A percentile compares a stretch with the other conserved stretches of the same genome.
These are phyloP conservation scores for Vanderwaltozyma tropicalis DNA, from an alignment of 805 yeast genomes.

Conservation along the genomic window DNA sequence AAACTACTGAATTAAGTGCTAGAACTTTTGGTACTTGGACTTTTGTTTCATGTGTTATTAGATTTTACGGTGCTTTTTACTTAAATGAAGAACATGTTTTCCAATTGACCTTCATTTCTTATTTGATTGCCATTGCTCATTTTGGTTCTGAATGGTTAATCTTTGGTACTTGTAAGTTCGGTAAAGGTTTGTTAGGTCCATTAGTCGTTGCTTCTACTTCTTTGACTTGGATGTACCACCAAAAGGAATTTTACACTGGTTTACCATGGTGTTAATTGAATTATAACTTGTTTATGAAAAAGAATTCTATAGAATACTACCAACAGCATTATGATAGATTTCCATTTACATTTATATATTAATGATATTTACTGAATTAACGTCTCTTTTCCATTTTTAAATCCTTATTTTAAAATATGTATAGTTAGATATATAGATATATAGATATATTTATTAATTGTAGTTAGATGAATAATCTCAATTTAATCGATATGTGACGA, in stretches of 20 bases:
- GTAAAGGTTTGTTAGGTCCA: slow-evolving; percentile 86
- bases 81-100: slow-evolving; percentile 60
- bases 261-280: slow-evolving; percentile 19
- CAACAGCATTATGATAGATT: background rate
- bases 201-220: slow-evolving; percentile 65
- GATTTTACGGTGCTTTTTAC: slow-evolving; percentile 80
- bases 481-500: no score
- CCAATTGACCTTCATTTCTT: slow-evolving; percentile 70
- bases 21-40: slow-evolving; percentile 99
- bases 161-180: slow-evolving; percentile 70
- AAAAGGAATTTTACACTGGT: slow-evolving; percentile 53
- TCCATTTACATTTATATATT: background rate
- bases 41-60: slow-evolving; percentile 67
- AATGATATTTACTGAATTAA: no score
- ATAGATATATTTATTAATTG: background rate
- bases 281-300: no score
- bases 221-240: slow-evolving; percentile 71
- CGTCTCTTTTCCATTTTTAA: background rate
- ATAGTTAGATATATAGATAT: background rate
- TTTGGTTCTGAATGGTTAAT: slow-evolving; percentile 75
- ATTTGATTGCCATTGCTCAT: slow-evolving; percentile 73
- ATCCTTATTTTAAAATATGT: background rate
- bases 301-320: background rate
- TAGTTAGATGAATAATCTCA: no score
- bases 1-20: slow-evolving; percentile 67